These are phyloP conservation scores for Fusarium sp. DNA, from an alignment of 2,329 filamentous ascomycete species.

Conservation along the genomic window DNA sequence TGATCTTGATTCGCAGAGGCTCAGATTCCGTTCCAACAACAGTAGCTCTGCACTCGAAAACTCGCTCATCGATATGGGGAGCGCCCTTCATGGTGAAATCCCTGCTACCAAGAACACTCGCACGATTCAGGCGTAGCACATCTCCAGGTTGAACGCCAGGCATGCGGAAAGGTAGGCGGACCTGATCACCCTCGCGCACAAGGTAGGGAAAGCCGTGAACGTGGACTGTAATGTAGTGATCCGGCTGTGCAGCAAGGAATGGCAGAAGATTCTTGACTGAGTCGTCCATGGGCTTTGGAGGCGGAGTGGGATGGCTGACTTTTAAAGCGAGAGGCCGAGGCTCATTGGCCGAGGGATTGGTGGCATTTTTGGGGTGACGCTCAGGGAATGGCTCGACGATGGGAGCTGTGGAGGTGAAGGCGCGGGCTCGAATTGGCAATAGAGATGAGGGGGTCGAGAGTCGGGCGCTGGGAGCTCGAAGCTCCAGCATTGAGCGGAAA, in stretches of 20 bases:
- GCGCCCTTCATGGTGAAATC: slow-evolving; percentile 89
- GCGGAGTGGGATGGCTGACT: slow-evolving; percentile 52
- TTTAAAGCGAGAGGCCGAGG: slow-evolving; percentile 53
- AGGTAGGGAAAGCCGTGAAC: slow-evolving; percentile 85
- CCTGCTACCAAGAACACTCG: slow-evolving; percentile 82
- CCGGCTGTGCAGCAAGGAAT: slow-evolving; percentile 76
- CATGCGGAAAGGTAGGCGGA: slow-evolving; percentile 85
- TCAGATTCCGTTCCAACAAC: slow-evolving; percentile 88
- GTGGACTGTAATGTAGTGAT: slow-evolving; percentile 82
- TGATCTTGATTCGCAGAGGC: slow-evolving; percentile 80
- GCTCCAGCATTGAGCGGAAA: slow-evolving; percentile 72
- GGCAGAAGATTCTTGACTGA: slow-evolving; percentile 73
- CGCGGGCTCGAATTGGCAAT: slow-evolving; percentile 43
- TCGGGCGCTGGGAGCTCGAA: slow-evolving; percentile 56
- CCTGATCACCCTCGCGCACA: slow-evolving; percentile 77
- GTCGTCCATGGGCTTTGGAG: slow-evolving; percentile 59
- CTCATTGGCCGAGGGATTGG: slow-evolving; percentile 50
- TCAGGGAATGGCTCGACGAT: slow-evolving; percentile 57
- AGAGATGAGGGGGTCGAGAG: slow-evolving; percentile 40
- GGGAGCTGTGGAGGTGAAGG: slow-evolving; percentile 54
- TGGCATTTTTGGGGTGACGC: slow-evolving; percentile 51
- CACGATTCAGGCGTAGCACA: slow-evolving; percentile 87
- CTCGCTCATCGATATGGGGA: slow-evolving; percentile 82
- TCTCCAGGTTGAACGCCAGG: slow-evolving; percentile 82
- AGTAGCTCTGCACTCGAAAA: slow-evolving; percentile 87